A percentile compares a stretch with the other conserved stretches of the same genome.
Conservation (phyloP, 176 grass and related monocot genomes). For the Canna indica region DNA sequence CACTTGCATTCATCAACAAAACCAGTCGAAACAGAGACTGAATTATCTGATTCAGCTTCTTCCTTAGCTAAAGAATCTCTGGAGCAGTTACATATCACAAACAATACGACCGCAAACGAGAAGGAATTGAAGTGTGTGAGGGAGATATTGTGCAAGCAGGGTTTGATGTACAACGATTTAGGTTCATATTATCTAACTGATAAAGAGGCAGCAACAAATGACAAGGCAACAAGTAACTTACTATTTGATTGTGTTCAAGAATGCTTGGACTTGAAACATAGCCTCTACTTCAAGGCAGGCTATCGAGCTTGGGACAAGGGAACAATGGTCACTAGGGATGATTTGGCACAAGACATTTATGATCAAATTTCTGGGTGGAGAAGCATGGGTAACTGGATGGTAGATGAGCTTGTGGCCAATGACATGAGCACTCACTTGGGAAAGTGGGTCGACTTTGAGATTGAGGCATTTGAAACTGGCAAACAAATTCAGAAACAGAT, state of each 20-base stretch:
- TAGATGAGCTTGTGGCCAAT: slow-evolving; percentile 66
- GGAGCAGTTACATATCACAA: slow-evolving; percentile 31
- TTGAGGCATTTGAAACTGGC: slow-evolving; percentile 46
- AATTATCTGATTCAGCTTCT: slow-evolving; percentile 44
- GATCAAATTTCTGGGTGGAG: slow-evolving; percentile 50
- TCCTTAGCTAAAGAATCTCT: slow-evolving; percentile 29
- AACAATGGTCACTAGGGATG: slow-evolving; percentile 21
- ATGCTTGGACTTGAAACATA: slow-evolving; percentile 43
- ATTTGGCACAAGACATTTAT: slow-evolving; percentile 30
- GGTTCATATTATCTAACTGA: slow-evolving; percentile 18
- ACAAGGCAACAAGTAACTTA: slow-evolving; percentile 28
- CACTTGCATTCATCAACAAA: slow-evolving; percentile 25
- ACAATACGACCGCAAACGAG: slow-evolving; percentile 17
- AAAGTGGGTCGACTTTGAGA: slow-evolving; percentile 56
- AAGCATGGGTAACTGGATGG: slow-evolving; percentile 48
- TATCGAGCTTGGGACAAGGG: slow-evolving; percentile 73
- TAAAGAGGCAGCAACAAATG: slow-evolving; percentile 22
- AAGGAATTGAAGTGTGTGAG: slow-evolving; percentile 47
- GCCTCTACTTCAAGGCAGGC: slow-evolving; percentile 51
- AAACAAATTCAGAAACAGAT: slow-evolving; percentile 43
- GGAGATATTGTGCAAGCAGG: slow-evolving; percentile 33
- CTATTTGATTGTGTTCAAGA: slow-evolving; percentile 57
- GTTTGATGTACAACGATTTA: slow-evolving; percentile 28
- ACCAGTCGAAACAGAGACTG: slow-evolving; percentile 28
- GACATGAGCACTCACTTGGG: slow-evolving; percentile 67